Conservation (phyloP, 2,329 filamentous ascomycete genomes). For the Scedosporium aurantiacum region DNA sequence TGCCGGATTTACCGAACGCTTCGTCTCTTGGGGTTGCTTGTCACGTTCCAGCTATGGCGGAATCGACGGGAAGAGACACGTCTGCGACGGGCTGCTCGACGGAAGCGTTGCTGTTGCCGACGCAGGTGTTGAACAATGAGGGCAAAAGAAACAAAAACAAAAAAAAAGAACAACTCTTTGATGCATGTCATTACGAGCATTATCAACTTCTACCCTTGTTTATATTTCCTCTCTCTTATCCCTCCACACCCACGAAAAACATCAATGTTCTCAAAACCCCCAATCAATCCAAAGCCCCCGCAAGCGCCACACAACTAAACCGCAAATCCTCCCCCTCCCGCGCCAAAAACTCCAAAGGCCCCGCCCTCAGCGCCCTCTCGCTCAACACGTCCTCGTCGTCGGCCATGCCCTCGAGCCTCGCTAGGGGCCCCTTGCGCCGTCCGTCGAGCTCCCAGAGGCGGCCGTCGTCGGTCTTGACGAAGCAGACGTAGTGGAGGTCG, state of each 20-base stretch:
- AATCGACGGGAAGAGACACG: neutral
- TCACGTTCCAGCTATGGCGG: neutral
- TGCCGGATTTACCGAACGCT: neutral
- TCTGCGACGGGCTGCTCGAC: neutral
- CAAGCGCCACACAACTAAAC: constrained; percentile 48
- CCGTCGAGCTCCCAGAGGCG: constrained; percentile 52
- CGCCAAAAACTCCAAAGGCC: constrained; percentile 47
- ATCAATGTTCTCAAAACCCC: no score
- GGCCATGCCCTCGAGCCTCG: constrained; percentile 38
- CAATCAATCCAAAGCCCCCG: constrained; percentile 38
- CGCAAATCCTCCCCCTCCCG: constrained; percentile 44
- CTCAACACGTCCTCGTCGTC: constrained; percentile 62
- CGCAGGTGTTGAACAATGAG: no score
- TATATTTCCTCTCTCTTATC: neutral
- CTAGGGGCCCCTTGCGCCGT: constrained; percentile 44
- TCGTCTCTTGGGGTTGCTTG: neutral
- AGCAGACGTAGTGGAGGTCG: constrained; percentile 95
- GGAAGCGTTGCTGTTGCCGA: neutral
- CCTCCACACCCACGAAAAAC: no score
- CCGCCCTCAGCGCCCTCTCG: constrained; percentile 61
- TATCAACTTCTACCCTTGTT: no score
- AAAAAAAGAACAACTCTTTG: no score
- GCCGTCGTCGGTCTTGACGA: constrained; percentile 64
- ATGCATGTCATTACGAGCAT: no score
- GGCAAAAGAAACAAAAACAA: no score